Conservation (phyloP, 1,284 basidiomycete species). For the Pseudozyma tsukubaensis region DNA sequence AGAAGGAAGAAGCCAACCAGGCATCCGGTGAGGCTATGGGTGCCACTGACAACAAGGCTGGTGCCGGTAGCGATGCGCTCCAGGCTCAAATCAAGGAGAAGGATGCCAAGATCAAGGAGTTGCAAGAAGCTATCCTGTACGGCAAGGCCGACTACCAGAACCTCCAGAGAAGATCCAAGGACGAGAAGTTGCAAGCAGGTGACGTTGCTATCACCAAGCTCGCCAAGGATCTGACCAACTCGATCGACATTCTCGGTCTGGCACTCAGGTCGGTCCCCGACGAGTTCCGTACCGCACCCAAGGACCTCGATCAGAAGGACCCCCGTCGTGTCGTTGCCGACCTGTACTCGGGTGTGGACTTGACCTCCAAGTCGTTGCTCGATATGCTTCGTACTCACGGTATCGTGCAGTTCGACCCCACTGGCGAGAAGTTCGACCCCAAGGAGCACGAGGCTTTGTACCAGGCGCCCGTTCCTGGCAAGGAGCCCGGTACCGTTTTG, state of each 20-base stretch:
- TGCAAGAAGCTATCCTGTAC: slow-evolving; percentile 65
- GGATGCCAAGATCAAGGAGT: slow-evolving; percentile 67
- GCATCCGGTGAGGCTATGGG: slow-evolving; percentile 56
- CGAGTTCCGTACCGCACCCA: slow-evolving; percentile 62
- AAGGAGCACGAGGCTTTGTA: slow-evolving; percentile 94
- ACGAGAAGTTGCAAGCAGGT: slow-evolving; percentile 90
- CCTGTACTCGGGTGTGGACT: slow-evolving; percentile 82
- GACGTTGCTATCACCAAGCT: slow-evolving; percentile 94
- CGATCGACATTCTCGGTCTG: slow-evolving; percentile 88
- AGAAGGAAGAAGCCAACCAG: slow-evolving; percentile 52
- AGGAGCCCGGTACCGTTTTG: slow-evolving; percentile 87
- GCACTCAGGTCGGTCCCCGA: slow-evolving; percentile 84
- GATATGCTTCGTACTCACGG: slow-evolving; percentile 92
- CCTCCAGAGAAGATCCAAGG: slow-evolving; percentile 85
- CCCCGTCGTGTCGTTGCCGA: slow-evolving; percentile 59
- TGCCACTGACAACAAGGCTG: slow-evolving; percentile 36
- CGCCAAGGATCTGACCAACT: slow-evolving; percentile 87
- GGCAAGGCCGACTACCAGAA: slow-evolving; percentile 88
- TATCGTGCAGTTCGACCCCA: slow-evolving; percentile 89
- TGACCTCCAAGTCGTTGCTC: slow-evolving; percentile 89
- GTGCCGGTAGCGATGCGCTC: slow-evolving; percentile 18
- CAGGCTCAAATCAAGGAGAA: slow-evolving; percentile 65
- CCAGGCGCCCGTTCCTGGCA: slow-evolving; percentile 87
- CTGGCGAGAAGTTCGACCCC: slow-evolving; percentile 92
- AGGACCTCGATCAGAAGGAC: slow-evolving; percentile 64